Percentiles rank a stretch among this genome's conserved stretches.
These are phyloP conservation scores for Nicotiana paniculata DNA, from an alignment of 257 asterid genomes.

Conservation along the genomic window DNA sequence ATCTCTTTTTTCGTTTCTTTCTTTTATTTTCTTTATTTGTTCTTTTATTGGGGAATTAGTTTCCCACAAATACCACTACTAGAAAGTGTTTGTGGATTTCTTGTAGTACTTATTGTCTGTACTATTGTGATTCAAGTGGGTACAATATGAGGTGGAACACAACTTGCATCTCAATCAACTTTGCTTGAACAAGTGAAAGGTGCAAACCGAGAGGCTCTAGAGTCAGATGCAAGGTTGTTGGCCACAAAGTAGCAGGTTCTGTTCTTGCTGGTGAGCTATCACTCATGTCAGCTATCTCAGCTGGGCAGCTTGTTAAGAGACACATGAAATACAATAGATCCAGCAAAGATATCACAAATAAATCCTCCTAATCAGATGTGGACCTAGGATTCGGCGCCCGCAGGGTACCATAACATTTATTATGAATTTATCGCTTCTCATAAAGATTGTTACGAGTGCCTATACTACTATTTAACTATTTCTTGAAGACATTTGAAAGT, in stretches of 20 bases:
- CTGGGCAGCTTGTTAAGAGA: constrained; percentile 45
- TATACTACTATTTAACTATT: too few relatives aligned
- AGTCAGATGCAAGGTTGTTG: constrained; percentile 38
- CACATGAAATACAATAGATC: constrained; percentile 53
- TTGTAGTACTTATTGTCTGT: neutral
- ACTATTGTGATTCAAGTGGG: constrained; percentile 32
- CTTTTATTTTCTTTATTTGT: too few relatives aligned
- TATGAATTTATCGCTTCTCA: too few relatives aligned
- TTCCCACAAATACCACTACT: neutral
- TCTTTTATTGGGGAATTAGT: too few relatives aligned
- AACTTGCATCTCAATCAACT: constrained; percentile 44
- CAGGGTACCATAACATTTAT: too few relatives aligned
- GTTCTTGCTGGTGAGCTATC: constrained; percentile 49
- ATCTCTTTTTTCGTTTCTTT: too few relatives aligned
- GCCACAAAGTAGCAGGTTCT: constrained; percentile 44
- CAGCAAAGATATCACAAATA: constrained; percentile 27
- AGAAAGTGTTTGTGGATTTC: neutral
- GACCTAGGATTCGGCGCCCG: too few relatives aligned
- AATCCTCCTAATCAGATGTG: constrained; percentile 8
- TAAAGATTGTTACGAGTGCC: too few relatives aligned
- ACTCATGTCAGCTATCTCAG: constrained; percentile 44
- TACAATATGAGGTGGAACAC: constrained; percentile 53
- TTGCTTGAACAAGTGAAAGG: constrained; percentile 50
- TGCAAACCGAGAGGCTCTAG: constrained; percentile 31
- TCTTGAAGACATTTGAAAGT: too few relatives aligned